Evolutionary conservation across 805 yeast species (phyloP), one percentile per base, ranked within the genome.

Genomic region (Ogataea corticis): DNA sequence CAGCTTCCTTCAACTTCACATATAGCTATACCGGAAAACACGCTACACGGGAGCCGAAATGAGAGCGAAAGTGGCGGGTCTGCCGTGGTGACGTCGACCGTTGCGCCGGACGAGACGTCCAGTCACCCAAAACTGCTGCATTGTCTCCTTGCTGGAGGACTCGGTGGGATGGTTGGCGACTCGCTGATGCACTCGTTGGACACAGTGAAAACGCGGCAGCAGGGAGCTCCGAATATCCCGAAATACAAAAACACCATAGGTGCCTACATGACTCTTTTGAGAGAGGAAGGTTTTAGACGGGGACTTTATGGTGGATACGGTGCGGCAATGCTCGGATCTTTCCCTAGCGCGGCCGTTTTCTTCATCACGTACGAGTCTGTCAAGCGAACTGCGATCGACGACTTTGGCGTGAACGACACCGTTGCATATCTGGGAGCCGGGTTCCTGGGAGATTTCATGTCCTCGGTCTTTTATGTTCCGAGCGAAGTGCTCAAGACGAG

Each of bases 161-260:
- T 92, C 39, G 99, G 99, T 7, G 99, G 98, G 1, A 83, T 87
- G 44, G 79, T 91, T 31, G 98, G 97, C 12, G 99, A 92, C 59
- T 77, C 94, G 1, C 69, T 80, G 25, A 94, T 94, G 97, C 97
- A 94, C 66, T 91, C 98, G 0, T 68, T 94, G 29, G 99, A 94
- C 62, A 94, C 99, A 0, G 96, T 94, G 27, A 94, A 94, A 63
- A 94, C 99, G 2, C 75, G 99, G 51, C 99, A 94, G 64, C 99
- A 94, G 62, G 98, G 96, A n/a, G 87, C 96, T 3, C 83, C 87
- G 17, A 71, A 74, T 52, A 75, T 75, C 16, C 52, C 70, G 6
- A 85, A 87, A 63, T 92, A 92, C 65, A 76, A 70, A 48, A 82
- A 77, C 56, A 89, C 90, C 83, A 57, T 84, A 7, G 76, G 80